phyloP scores from a whole-genome alignment of 371 early-diverging fungal species.

The Saksenaea oblongispora region DNA sequence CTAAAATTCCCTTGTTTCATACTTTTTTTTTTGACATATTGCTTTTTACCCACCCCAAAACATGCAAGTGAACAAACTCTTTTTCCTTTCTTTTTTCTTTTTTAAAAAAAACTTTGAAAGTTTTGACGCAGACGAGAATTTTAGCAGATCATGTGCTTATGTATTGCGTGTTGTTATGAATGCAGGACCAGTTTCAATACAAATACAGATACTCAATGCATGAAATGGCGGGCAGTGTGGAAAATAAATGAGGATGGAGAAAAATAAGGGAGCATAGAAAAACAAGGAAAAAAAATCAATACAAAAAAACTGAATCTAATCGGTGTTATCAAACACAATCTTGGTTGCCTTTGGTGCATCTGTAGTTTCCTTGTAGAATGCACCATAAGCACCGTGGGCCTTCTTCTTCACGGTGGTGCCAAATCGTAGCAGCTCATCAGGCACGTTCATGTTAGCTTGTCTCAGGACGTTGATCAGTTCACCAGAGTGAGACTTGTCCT shows the following conservation, averaged over 20 bases:
- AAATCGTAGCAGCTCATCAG: slow-evolving; percentile 86
- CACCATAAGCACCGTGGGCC: slow-evolving; percentile 93
- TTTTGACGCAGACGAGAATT: neutral
- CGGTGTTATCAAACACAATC: slow-evolving; percentile 76
- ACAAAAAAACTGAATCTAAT: slow-evolving; percentile 6
- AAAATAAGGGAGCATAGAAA: slow-evolving; percentile 1
- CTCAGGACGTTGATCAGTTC: slow-evolving; percentile 89
- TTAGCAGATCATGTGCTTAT: neutral
- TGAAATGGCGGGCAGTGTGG: neutral
- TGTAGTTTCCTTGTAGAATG: slow-evolving; percentile 92
- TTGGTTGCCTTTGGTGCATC: slow-evolving; percentile 84
- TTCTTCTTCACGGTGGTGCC: slow-evolving; percentile 97
- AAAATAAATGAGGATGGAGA: slow-evolving; percentile 3
- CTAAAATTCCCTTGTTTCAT: neutral
- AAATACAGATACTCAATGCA: neutral
- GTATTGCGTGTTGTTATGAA: slow-evolving; percentile 1
- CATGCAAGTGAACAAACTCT: neutral
- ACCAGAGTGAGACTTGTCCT: slow-evolving; percentile 92
- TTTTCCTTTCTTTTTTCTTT: neutral
- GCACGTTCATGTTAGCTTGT: slow-evolving; percentile 86
- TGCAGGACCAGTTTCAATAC: neutral
- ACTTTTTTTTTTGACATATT: neutral
- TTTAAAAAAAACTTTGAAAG: neutral
- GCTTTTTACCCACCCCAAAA: neutral
- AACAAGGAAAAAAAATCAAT: slow-evolving; percentile 9